These are phyloP conservation scores for Cutaneotrichosporon dermatis DNA, from an alignment of 1,284 basidiomycete genomes.

Conservation along the genomic window DNA sequence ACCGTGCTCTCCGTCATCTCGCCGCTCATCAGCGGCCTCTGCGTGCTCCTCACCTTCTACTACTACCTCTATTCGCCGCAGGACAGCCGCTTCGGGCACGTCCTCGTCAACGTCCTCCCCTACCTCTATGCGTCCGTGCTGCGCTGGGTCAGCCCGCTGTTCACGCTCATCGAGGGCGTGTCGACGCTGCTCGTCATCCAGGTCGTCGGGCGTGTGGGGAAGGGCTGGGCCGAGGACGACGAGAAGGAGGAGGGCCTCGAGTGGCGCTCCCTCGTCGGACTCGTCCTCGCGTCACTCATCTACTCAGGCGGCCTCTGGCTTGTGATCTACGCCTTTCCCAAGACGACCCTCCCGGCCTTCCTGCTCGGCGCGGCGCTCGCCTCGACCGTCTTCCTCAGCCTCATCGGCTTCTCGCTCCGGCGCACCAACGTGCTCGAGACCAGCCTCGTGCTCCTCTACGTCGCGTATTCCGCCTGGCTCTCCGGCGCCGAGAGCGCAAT, in stretches of 20 bases:
- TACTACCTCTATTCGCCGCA: slow-evolving; percentile 40
- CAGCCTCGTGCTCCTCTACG: slow-evolving; percentile 73
- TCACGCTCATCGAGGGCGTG: slow-evolving; percentile 48
- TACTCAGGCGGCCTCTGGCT: slow-evolving; percentile 46
- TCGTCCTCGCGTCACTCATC: slow-evolving; percentile 43
- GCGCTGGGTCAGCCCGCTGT: slow-evolving; percentile 47
- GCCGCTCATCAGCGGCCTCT: slow-evolving; percentile 37
- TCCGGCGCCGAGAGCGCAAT: slow-evolving; percentile 45
- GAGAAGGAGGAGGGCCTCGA: slow-evolving; percentile 46
- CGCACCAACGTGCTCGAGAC: slow-evolving; percentile 92
- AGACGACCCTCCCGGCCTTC: slow-evolving; percentile 37
- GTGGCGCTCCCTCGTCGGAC: slow-evolving; percentile 46
- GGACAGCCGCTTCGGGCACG: slow-evolving; percentile 17
- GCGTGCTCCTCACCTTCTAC: slow-evolving; percentile 36
- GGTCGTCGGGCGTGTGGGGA: slow-evolving; percentile 45
- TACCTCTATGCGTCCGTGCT: slow-evolving; percentile 44
- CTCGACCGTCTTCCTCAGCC: slow-evolving; percentile 67
- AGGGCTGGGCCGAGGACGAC: slow-evolving; percentile 49
- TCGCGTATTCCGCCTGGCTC: slow-evolving; percentile 56
- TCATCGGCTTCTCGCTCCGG: slow-evolving; percentile 81
- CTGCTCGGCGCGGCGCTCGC: slow-evolving; percentile 46
- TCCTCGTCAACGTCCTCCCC: slow-evolving; percentile 45
- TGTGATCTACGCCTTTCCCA: slow-evolving; percentile 30
- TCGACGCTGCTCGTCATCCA: slow-evolving; percentile 47
- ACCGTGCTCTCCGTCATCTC: slow-evolving; percentile 42